Conservation (phyloP, 140 eudicot genomes). For the Ambrosia hybrid region DNA sequence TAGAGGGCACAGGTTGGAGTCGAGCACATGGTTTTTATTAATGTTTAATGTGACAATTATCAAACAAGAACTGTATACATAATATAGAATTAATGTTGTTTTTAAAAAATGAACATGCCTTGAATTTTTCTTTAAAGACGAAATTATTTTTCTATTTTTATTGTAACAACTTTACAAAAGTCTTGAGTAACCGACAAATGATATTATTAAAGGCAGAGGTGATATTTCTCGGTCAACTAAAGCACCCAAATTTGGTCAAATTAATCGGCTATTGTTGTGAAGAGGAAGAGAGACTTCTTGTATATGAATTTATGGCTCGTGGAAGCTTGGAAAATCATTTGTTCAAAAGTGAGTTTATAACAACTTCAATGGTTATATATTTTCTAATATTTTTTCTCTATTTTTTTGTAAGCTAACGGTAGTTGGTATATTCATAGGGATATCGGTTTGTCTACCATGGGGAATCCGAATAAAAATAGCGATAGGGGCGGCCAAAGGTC, state of each 20-base stretch:
- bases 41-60: too few relatives aligned
- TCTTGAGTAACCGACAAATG: not conserved
- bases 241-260: conserved; percentile 82
- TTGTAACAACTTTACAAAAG: conserved; percentile 2
- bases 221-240: conserved; percentile 87
- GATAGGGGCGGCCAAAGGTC: conserved; percentile 92
- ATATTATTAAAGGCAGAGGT: conserved; percentile 68
- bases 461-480: conserved; percentile 83
- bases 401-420: not conserved
- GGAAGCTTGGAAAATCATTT: conserved; percentile 96
- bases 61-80: too few relatives aligned
- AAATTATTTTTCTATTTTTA: not conserved
- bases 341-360: conserved; percentile 60
- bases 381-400: not conserved
- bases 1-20: too few relatives aligned
- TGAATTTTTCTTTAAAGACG: too few relatives aligned
- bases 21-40: too few relatives aligned
- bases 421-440: conserved; percentile 38
- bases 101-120: too few relatives aligned
- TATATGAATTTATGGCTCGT: conserved; percentile 88
- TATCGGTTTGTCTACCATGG: conserved; percentile 82
- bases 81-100: too few relatives aligned
- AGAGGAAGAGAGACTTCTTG: conserved; percentile 85
- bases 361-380: not conserved
- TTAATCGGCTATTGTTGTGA: conserved; percentile 93